Base-by-base conservation (phyloP, 164 flowering plant genomes). In the Stephania cephalantha region DNA sequence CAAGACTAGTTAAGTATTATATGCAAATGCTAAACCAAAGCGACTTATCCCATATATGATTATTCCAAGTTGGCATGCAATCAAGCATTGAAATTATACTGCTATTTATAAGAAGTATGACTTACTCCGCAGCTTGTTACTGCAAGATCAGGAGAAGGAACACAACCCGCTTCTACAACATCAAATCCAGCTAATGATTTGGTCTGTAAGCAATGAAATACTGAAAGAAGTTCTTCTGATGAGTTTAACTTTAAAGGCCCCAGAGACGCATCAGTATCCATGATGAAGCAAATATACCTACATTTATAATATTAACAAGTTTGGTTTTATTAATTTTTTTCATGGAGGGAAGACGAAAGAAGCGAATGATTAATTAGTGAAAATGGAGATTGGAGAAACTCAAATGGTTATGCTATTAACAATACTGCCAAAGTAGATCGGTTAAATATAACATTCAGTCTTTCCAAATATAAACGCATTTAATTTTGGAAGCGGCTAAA, bases 181-280 rank as follows among this genome's bases (percentile, higher is more conserved):
- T 86, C 89, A 72, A 89, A 90, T 68, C 87, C 88, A 18, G 76
- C 35, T 65, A 84, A 77, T 71, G 82, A 70, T 44, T 81, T 74
- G 46, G 86, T 79, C 72, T 81, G 46, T 22, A 88, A 80, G 30
- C 69, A 22, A 13, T 79, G 73, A 74, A 88, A 72, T 20, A 87
- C 81, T 5, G 86, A 25, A 71, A 88, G 91, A 71, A 86, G 46
- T 70, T 69, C 73, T 70, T 80, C 82, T 52, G 78, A 70, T 31
- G 72, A 79, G 22, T 65, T 81, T 72, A 71, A 79, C 78, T 79
- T 61, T 42, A 61, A 46, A 70, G 82, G 69, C 72, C 66, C 73
- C 63, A 69, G 18, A 71, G 44, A 20, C 69, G 52, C 71, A 6
- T 30, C 18, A 31, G 55, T 75, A 22, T 86, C 88, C 86, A 85